Base-by-base conservation (phyloP, 2,329 filamentous ascomycete species). In the Dothiorella sarmentorum region DNA sequence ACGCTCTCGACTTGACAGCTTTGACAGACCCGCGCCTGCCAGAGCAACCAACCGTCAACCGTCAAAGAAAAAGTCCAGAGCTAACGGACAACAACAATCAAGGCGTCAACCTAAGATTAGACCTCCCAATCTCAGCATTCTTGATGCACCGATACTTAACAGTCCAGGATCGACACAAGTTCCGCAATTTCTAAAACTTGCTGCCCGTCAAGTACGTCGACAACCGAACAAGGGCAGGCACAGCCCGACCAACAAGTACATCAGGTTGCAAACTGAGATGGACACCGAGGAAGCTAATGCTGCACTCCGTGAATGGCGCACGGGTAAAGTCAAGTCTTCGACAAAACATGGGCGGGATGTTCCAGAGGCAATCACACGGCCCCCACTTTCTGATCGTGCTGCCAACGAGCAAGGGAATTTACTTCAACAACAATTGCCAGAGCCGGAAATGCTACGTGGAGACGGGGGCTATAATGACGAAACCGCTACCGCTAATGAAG, bases 151-250 rank as follows among this genome's bases (percentile, higher is more conserved):
- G 2, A 13, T 20, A 7, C 29, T 55, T 1, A 20, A 53, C 7
- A 42, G 6, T 17, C 15, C 18, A 7, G 42, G 13, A 9, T 4
- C 51, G 11, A 17, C 15, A 13, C 20, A 18, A n/a, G 22, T 76
- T 35, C 81, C 84, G 7, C 76, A 76, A 20, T 86, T 86, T 56
- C 70, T 86, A 5, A 76, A 77, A 55, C 67, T 87, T 59, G 84
- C 84, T 31, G 75, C 76, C 26, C 78, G 84, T 61, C 74, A 77
- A 63, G 80, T 77, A 49, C 78, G 79, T 7, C 75, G 72, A 38
- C 73, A 75, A 45, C 67, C 71, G 22, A 76, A 82, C 64, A 66
- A 71, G 64, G 82, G 78, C 33, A 76, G 82, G 57, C 77, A 80
- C 63, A 81, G 78, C 42, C 82, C 80, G 15, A 74, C 71, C 20